Conservation (phyloP, 352 stramenopile genomes). For the Pythium oligandrum region DNA sequence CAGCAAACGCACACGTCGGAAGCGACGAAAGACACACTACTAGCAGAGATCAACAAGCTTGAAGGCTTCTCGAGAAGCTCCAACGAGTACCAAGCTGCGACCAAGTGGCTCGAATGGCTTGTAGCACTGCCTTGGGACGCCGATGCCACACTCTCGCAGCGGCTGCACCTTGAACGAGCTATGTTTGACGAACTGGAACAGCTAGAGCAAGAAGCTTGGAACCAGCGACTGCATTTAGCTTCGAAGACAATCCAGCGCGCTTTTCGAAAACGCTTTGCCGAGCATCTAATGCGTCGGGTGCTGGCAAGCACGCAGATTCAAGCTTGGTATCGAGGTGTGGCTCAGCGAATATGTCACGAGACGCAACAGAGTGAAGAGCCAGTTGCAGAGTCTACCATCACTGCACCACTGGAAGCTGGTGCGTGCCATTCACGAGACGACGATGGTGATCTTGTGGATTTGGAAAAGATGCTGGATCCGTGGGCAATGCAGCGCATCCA, state of each 20-base stretch:
- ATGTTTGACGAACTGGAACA: slow-evolving; percentile 39
- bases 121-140: slow-evolving; percentile 42
- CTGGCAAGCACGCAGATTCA: slow-evolving; percentile 32
- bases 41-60: slow-evolving; percentile 48
- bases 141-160: slow-evolving; percentile 16
- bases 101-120: slow-evolving; percentile 63
- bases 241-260: slow-evolving; percentile 34
- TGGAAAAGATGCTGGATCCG: too few species aligned
- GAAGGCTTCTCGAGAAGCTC: slow-evolving; percentile 20
- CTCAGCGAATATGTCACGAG: neutral
- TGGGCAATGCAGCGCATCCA: too few species aligned
- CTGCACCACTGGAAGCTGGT: too few species aligned
- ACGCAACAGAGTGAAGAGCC: too few species aligned
- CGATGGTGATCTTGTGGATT: too few species aligned
- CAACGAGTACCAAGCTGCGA: slow-evolving; percentile 24
- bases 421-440: too few species aligned
- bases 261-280: slow-evolving; percentile 29
- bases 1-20: slow-evolving; percentile 14
- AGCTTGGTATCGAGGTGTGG: slow-evolving; percentile 9
- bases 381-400: too few species aligned
- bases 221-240: slow-evolving; percentile 12
- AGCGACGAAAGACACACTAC: slow-evolving; percentile 25
- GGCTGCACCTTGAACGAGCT: slow-evolving; percentile 15
- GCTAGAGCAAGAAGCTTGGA: slow-evolving; percentile 20
- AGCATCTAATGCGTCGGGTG: slow-evolving; percentile 24